A percentile compares a stretch with the other conserved stretches of the same genome.
These are phyloP conservation scores for Phytophthora macrochlamydospora DNA, from an alignment of 352 stramenopile species.

Conservation along the genomic window DNA sequence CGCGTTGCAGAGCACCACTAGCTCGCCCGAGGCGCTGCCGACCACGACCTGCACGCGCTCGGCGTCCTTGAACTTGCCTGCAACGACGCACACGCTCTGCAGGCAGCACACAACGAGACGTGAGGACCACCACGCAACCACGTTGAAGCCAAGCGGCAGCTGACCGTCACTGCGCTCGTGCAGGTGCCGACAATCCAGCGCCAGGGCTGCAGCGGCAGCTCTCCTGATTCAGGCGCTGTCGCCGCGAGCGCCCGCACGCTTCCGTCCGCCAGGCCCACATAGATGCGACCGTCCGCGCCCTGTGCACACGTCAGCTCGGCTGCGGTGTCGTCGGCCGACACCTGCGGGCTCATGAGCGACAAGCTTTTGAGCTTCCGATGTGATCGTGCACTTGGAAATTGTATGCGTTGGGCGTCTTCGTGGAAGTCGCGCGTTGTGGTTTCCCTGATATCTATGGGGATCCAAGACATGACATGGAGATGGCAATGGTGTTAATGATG, in stretches of 20 bases:
- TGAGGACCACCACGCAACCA: neutral
- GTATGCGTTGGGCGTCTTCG: neutral
- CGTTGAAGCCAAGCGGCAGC: conserved; percentile 6
- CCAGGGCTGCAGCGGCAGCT: conserved; percentile 20
- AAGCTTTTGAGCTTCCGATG: neutral
- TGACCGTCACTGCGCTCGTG: conserved; percentile 32
- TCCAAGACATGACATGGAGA: neutral
- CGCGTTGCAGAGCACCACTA: conserved; percentile 54
- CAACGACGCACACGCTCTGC: conserved; percentile 44
- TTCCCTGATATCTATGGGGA: neutral
- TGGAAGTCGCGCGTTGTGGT: neutral
- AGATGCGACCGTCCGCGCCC: conserved; percentile 18
- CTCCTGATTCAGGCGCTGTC: conserved; percentile 23
- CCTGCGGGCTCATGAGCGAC: neutral
- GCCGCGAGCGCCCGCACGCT: conserved; percentile 29
- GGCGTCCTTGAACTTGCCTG: conserved; percentile 18
- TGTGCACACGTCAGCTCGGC: conserved; percentile 32
- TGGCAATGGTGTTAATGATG: too few relatives aligned
- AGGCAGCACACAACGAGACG: neutral
- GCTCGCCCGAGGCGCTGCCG: conserved; percentile 43
- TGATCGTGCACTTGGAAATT: neutral
- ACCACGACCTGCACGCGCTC: conserved; percentile 36
- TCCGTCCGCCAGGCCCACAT: conserved; percentile 33
- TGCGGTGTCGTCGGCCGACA: neutral
- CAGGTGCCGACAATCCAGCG: conserved; percentile 21